phyloP scores from a whole-genome alignment of 805 yeast species.

The Candida lessepsii region DNA sequence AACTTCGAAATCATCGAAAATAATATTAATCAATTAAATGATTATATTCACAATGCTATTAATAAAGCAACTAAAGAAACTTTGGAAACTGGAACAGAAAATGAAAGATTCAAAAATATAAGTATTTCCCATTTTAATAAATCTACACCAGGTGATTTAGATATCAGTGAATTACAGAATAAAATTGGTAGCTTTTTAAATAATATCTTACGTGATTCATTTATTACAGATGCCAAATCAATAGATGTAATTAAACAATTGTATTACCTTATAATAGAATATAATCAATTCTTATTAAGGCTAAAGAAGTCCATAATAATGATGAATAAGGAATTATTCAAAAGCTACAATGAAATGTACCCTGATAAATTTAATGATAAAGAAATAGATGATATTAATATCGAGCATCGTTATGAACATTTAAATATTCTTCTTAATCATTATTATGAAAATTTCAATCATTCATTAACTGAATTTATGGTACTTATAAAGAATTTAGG shows the following conservation, averaged over 20 bases:
- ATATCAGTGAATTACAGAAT: slow-evolving; percentile 18
- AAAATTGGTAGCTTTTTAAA: slow-evolving; percentile 56
- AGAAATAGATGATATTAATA: slow-evolving; percentile 38
- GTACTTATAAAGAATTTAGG: slow-evolving; percentile 47
- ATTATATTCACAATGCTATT: slow-evolving; percentile 15
- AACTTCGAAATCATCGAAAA: slow-evolving; percentile 58
- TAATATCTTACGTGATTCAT: slow-evolving; percentile 61
- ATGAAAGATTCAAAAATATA: neutral
- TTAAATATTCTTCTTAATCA: slow-evolving; percentile 41
- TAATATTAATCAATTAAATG: slow-evolving; percentile 47
- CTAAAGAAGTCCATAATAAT: slow-evolving; percentile 53
- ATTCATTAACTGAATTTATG: slow-evolving; percentile 45
- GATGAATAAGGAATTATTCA: slow-evolving; percentile 47
- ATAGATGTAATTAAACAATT: slow-evolving; percentile 46
- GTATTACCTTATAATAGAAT: slow-evolving; percentile 47
- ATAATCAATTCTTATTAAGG: slow-evolving; percentile 49
- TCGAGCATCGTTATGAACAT: slow-evolving; percentile 39
- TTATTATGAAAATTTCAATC: slow-evolving; percentile 45
- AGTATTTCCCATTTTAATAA: slow-evolving; percentile 15
- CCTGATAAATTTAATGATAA: slow-evolving; percentile 40
- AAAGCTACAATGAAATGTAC: slow-evolving; percentile 29
- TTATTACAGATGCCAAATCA: slow-evolving; percentile 59
- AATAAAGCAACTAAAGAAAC: neutral
- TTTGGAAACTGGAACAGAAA: neutral
- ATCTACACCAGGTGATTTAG: slow-evolving; percentile 20